These are phyloP conservation scores for Vitis hybrid DNA, from an alignment of 177 flowering plant genomes.

Conservation along the genomic window DNA sequence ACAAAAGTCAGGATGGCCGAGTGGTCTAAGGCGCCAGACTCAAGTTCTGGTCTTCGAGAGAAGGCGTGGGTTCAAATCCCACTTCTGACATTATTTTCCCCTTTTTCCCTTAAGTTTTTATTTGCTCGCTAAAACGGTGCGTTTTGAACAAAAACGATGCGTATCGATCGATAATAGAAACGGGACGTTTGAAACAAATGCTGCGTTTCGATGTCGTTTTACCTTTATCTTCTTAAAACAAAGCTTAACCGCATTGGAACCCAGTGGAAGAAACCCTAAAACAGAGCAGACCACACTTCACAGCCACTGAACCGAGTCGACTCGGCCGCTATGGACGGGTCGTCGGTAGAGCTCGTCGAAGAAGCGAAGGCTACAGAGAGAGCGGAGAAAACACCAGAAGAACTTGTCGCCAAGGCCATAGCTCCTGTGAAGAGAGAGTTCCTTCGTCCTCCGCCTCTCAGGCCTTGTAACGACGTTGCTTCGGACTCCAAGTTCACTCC, in stretches of 20 bases:
- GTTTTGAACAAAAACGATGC: not conserved
- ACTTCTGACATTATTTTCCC: slow-evolving; percentile 34
- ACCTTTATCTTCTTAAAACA: not conserved
- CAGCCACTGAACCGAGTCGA: not conserved
- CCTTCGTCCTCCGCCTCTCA: slow-evolving; percentile 65
- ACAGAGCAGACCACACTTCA: not conserved
- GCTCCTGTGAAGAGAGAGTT: slow-evolving; percentile 80
- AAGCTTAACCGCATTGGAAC: not conserved
- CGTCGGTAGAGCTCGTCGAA: slow-evolving; percentile 9
- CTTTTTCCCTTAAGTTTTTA: not conserved
- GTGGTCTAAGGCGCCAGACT: slow-evolving; percentile 76
- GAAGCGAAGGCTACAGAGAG: no score
- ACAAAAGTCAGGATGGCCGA: slow-evolving; percentile 61
- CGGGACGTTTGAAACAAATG: not conserved
- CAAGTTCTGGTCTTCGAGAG: slow-evolving; percentile 62
- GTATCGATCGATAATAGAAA: not conserved
- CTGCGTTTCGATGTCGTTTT: not conserved
- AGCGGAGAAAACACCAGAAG: slow-evolving; percentile 38
- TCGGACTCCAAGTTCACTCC: slow-evolving; percentile 20
- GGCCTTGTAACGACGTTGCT: slow-evolving; percentile 27
- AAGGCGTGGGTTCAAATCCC: slow-evolving; percentile 66
- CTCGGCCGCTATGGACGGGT: not conserved
- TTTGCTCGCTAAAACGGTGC: not conserved
- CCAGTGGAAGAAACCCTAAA: not conserved
- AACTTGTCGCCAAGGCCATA: slow-evolving; percentile 73